Percentiles rank a stretch among this genome's conserved stretches.
Evolutionary conservation across 352 stramenopile genomes (phyloP).

Genomic region (Halophytophthora batemanensis): DNA sequence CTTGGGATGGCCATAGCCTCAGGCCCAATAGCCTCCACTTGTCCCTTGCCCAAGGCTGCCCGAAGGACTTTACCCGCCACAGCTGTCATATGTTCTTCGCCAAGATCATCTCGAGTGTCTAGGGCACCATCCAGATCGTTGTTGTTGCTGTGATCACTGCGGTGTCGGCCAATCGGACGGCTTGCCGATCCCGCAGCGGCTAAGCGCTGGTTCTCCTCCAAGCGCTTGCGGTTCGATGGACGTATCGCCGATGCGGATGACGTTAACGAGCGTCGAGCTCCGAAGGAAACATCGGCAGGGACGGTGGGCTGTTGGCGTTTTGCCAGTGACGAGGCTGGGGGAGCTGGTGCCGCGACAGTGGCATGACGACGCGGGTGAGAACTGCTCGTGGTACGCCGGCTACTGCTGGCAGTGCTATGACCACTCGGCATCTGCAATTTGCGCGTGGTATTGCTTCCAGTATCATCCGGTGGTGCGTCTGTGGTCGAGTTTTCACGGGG

Average conservation of each 20-base stretch:
- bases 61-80: not conserved
- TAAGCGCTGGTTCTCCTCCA: constrained; percentile 4
- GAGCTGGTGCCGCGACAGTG: not conserved
- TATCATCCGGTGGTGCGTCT: not conserved
- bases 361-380: constrained; percentile 5
- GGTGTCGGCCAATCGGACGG: not conserved
- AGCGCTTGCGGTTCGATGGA: constrained; percentile 33
- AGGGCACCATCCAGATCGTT: constrained; percentile 5
- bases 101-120: not conserved
- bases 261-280: constrained; percentile 20
- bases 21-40: not conserved
- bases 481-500: not conserved
- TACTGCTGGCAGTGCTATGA: constrained; percentile 1
- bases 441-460: not conserved
- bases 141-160: constrained; percentile 9
- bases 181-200: not conserved
- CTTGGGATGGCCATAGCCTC: constrained; percentile 5
- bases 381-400: constrained; percentile 9
- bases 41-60: not conserved
- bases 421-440: not conserved
- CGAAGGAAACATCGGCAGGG: constrained; percentile 3
- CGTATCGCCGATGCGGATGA: constrained; percentile 48
- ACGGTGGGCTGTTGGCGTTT: constrained; percentile 1
- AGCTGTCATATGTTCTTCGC: not conserved
- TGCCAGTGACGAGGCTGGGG: not conserved